Evolutionary conservation across 345 rosid genomes (phyloP), one percentile per base, ranked within the genome.

Genomic region (Syzygium aromaticum): DNA sequence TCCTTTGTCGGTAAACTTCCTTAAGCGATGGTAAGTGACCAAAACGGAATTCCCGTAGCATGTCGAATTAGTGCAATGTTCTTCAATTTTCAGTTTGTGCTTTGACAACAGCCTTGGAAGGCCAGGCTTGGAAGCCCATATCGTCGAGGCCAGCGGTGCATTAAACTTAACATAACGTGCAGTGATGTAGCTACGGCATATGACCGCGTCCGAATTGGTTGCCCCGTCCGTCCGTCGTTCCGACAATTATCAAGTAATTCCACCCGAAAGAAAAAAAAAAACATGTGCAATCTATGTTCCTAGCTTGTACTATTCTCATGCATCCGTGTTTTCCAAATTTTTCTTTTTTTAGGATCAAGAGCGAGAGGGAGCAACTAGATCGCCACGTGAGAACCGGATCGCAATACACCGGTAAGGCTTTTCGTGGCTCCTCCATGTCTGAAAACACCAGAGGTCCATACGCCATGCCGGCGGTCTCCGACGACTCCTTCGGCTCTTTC

Each of bases 171-270:
- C 8, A 0, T 59, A 13, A 25, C 28, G n/a, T 11, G 64, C 23
- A 12, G n/a, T 5, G 12, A 57, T 23, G 63, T 23, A 14, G 28
- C 63, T 57, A 57, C 5, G 25, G 15, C 16, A 13, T 12, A 13
- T 14, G 53, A 52, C 15, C 5, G 53, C 53, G 5, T 52, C 53
- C 53, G 16, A 13, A 52, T 52, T 52, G 53, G 15, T 14, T 14
- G 3, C 13, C 33, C 0, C 4, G 40, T 38, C 17, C 2, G 0
- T 61, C 67, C 17, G 0, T 61, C 67, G 1, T 61, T 61, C 17
- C 12, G 2, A 16, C 17, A 1, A 61, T 11, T 6, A 12, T 61
- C 67, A 13, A 61, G 67, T 61, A 27, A 61, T 12, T 27, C 33
- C 67, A 27, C 30, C 30, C 30, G n/a, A 27, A 61, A 61, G 33